Conservation (phyloP, 2,329 filamentous ascomycete species). For the Ophiocordyceps sinensis region DNA sequence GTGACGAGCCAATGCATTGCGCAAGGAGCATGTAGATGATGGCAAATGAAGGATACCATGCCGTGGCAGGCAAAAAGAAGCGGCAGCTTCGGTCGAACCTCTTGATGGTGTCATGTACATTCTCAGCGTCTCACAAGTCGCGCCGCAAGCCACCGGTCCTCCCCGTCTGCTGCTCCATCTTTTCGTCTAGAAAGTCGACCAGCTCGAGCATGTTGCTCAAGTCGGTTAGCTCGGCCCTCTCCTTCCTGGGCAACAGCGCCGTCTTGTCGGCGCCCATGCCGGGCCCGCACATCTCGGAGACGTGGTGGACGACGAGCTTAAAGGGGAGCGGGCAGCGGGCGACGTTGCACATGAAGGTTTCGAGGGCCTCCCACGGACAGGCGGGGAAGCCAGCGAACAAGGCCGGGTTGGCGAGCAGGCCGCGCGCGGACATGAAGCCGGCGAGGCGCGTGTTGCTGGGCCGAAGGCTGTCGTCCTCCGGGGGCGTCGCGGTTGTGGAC, state of each 20-base stretch:
- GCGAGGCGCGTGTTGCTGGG: conserved; percentile 34
- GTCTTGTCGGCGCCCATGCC: conserved; percentile 38
- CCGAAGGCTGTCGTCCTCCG: neutral
- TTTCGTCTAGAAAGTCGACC: conserved; percentile 44
- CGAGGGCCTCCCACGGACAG: conserved; percentile 49
- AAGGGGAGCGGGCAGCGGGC: conserved; percentile 44
- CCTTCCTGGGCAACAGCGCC: conserved; percentile 39
- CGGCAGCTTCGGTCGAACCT: too few species aligned
- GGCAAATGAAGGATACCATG: too few species aligned
- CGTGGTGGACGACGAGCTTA: conserved; percentile 49
- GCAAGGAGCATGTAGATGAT: neutral
- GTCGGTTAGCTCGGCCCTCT: conserved; percentile 35
- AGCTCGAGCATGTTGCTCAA: conserved; percentile 41
- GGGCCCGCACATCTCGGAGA: conserved; percentile 50
- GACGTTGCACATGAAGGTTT: conserved; percentile 45
- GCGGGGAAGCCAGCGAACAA: conserved; percentile 42
- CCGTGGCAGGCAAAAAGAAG: too few species aligned
- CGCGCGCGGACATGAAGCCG: conserved; percentile 57
- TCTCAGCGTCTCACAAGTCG: conserved; percentile 14
- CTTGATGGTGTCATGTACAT: too few species aligned
- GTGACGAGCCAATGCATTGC: neutral
- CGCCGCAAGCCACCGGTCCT: conserved; percentile 15
- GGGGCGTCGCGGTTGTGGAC: conserved; percentile 10
- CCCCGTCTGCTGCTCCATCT: conserved; percentile 22
- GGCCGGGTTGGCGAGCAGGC: conserved; percentile 52